A percentile compares a stretch with the other conserved stretches of the same genome.
These are phyloP conservation scores for Trifolium pratense DNA, from an alignment of 306 rosid genomes.

Conservation along the genomic window DNA sequence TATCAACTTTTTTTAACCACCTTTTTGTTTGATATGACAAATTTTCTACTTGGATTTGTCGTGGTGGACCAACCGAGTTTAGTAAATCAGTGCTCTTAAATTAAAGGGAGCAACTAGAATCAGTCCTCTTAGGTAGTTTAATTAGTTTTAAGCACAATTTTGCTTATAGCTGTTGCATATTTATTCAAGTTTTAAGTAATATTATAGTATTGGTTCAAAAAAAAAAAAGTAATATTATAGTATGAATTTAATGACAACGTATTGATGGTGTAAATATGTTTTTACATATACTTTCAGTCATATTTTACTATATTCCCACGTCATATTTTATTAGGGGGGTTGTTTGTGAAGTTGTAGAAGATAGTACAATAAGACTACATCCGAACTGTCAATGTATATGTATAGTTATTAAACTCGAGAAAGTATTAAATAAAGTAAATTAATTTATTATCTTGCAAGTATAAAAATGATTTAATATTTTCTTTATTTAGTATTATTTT, in stretches of 20 bases:
- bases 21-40: conserved; percentile 27
- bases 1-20: conserved; percentile 15
- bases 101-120: background rate
- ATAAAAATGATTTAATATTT: background rate
- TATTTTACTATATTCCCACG: background rate
- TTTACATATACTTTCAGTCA: background rate
- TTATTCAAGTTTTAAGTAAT: background rate
- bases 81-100: background rate
- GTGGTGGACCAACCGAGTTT: background rate
- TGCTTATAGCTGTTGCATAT: background rate
- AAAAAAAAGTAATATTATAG: too few relatives aligned
- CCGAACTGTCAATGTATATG: background rate
- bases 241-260: background rate
- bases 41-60: conserved; percentile 31
- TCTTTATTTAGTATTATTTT: background rate
- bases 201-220: too few relatives aligned
- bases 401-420: conserved; percentile 8
- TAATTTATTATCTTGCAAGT: background rate
- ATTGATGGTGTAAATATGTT: background rate
- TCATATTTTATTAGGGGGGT: background rate
- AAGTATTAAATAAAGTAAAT: background rate
- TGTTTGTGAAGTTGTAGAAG: background rate
- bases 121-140: conserved; percentile 2
- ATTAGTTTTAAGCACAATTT: background rate
- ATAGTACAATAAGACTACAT: background rate